phyloP scores from a whole-genome alignment of 306 rosid genomes.

The Acacia crassicarpa region DNA sequence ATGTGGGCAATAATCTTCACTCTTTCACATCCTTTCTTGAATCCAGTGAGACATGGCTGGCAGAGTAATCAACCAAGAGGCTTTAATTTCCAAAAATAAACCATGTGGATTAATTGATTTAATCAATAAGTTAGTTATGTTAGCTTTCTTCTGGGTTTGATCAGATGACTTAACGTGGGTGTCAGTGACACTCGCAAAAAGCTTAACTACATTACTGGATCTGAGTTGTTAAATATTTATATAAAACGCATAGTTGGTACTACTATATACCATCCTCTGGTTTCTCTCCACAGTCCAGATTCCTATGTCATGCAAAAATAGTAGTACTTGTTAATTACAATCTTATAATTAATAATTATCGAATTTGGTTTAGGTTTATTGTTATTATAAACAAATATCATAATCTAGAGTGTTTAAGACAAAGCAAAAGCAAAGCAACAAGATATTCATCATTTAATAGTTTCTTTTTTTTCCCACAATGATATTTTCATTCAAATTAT shows the following conservation, averaged over 20 bases:
- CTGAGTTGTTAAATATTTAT: background rate
- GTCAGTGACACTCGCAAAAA: background rate
- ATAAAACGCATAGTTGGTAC: background rate
- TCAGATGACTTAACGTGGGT: background rate
- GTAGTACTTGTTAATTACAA: background rate
- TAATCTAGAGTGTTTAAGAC: background rate
- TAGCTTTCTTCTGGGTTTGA: background rate
- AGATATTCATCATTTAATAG: background rate
- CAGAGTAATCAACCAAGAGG: background rate
- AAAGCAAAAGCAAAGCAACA: background rate
- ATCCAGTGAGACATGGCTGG: conserved; percentile 9
- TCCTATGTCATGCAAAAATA: background rate
- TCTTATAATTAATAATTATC: background rate
- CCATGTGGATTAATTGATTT: background rate
- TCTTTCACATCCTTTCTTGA: conserved; percentile 32
- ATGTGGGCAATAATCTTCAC: conserved; percentile 12
- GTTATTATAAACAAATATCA: no score
- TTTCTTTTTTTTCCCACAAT: background rate
- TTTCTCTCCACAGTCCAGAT: no score
- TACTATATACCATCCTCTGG: background rate
- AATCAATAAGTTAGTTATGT: background rate
- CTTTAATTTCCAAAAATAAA: background rate
- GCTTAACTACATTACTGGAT: background rate
- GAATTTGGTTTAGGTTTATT: background rate
- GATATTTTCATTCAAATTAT: background rate